A percentile compares a stretch with the other conserved stretches of the same genome.
Evolutionary conservation across 306 rosid genomes (phyloP).

Genomic region (Quercus ilex): DNA sequence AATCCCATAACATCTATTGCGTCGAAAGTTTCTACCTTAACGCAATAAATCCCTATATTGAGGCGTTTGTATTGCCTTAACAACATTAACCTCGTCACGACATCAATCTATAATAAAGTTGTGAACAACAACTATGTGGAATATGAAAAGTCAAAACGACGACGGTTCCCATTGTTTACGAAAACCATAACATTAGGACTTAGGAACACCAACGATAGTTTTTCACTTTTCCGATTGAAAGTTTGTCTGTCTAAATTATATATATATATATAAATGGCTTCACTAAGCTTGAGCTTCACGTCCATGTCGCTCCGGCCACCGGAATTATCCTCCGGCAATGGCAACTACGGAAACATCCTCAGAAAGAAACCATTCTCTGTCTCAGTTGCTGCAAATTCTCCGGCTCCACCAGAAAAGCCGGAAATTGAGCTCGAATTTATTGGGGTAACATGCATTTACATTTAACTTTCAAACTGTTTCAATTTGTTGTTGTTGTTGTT

Average conservation of each 20-base stretch:
- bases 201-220: too few species aligned
- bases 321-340: conserved; percentile 13
- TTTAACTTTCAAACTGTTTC: not conserved
- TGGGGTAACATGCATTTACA: conserved; percentile 37
- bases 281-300: conserved; percentile 33
- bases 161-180: too few species aligned
- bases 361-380: conserved; percentile 29
- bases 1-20: too few species aligned
- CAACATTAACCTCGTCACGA: too few species aligned
- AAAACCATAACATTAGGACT: too few species aligned
- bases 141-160: too few species aligned
- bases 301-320: conserved; percentile 31
- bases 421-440: conserved; percentile 78
- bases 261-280: conserved; percentile 38
- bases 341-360: conserved; percentile 2
- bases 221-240: too few species aligned
- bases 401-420: conserved; percentile 34
- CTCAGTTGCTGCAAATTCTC: conserved; percentile 28
- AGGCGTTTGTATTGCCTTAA: too few species aligned
- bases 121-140: too few species aligned
- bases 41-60: too few species aligned
- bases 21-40: too few species aligned
- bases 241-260: not conserved
- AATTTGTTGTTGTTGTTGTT: not conserved
- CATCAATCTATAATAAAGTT: too few species aligned